A percentile compares a stretch with the other conserved stretches of the same genome.
Conservation (phyloP, 805 yeast species). For the Kuraishia borneana region DNA sequence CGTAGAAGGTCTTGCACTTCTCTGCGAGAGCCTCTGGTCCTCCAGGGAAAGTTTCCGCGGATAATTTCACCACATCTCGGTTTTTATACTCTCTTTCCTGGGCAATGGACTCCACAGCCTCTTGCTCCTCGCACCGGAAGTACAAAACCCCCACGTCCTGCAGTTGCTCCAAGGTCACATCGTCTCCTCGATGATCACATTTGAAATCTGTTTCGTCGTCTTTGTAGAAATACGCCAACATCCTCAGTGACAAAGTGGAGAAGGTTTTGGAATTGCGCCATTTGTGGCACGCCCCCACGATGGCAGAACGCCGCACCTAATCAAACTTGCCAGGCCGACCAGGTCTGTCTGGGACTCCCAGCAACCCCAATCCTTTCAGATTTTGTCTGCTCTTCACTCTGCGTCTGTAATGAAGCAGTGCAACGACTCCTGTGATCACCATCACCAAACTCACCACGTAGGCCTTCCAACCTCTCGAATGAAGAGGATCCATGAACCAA, state of each 20-base stretch:
- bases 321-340: slow-evolving; percentile 2
- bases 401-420: background rate
- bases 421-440: background rate
- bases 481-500: slow-evolving; percentile 31
- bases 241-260: too few species aligned
- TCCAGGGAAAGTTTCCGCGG: slow-evolving; percentile 48
- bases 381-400: background rate
- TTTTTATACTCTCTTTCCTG: slow-evolving; percentile 63
- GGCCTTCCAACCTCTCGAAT: slow-evolving; percentile 31
- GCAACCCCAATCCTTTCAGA: slow-evolving; percentile 2
- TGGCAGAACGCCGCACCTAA: too few species aligned
- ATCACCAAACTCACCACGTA: slow-evolving; percentile 17
- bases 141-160: slow-evolving; percentile 59
- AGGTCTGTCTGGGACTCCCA: background rate
- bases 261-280: background rate
- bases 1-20: slow-evolving; percentile 61
- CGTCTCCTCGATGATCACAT: slow-evolving; percentile 58
- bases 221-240: slow-evolving; percentile 58
- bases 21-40: slow-evolving; percentile 46
- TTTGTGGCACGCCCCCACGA: too few species aligned
- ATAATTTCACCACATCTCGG: slow-evolving; percentile 59
- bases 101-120: slow-evolving; percentile 59
- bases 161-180: slow-evolving; percentile 39
- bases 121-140: slow-evolving; percentile 34
- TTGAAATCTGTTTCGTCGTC: slow-evolving; percentile 47